These are phyloP conservation scores for Saccharomycopsis phalli DNA, from an alignment of 1,139 yeast genomes.

Conservation along the genomic window DNA sequence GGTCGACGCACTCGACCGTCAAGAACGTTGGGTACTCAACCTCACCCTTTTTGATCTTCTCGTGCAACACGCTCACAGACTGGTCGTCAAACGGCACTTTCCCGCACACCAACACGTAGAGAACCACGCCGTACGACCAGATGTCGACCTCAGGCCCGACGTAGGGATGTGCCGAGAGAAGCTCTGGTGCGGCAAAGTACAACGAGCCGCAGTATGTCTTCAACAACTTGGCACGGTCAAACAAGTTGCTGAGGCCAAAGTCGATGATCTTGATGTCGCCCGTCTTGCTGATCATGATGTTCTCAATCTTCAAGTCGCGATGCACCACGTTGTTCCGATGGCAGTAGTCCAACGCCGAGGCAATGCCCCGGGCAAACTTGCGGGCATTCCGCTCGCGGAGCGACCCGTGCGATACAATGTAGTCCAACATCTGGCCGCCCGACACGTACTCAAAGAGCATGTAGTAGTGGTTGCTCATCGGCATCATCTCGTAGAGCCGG, in stretches of 20 bases:
- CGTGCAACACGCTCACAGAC: conserved; percentile 85
- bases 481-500: conserved; percentile 83
- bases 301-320: conserved; percentile 93
- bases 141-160: conserved; percentile 96
- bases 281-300: conserved; percentile 84
- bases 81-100: conserved; percentile 98
- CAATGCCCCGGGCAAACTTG: conserved; percentile 93
- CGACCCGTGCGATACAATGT: conserved; percentile 93
- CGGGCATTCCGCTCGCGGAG: conserved; percentile 91
- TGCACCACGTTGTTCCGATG: conserved; percentile 93
- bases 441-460: conserved; percentile 95
- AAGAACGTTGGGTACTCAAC: conserved; percentile 87
- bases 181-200: conserved; percentile 97
- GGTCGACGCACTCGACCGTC: conserved; percentile 73
- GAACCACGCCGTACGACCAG: conserved; percentile 96
- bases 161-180: conserved; percentile 85
- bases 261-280: conserved; percentile 96
- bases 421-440: conserved; percentile 97
- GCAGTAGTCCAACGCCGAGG: conserved; percentile 87
- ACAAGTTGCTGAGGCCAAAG: conserved; percentile 89
- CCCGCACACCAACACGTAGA: conserved; percentile 92
- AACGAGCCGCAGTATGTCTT: conserved; percentile 96
- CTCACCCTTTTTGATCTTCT: conserved; percentile 84
- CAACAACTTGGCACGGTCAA: conserved; percentile 59
- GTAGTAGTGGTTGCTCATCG: conserved; percentile 95